Conservation (phyloP, 768 basidiomycete genomes). For the Tricholoma furcatifolium region DNA sequence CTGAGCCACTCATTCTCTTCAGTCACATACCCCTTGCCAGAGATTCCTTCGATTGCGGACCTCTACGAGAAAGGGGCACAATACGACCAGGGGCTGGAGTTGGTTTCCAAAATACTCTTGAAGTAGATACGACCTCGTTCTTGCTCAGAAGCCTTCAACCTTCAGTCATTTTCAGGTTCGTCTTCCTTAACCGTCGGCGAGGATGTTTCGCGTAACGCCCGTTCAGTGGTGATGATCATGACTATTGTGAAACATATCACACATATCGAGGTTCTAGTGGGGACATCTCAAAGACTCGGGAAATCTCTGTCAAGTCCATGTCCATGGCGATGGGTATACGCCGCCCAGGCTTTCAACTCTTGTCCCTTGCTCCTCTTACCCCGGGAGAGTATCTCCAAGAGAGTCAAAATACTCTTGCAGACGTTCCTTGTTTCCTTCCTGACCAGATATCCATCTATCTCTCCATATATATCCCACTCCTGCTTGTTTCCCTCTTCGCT, state of each 20-base stretch:
- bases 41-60: conserved; percentile 72
- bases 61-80: conserved; percentile 68
- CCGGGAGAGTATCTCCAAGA: not conserved
- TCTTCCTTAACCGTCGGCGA: not conserved
- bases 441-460: conserved; percentile 82
- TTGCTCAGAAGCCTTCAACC: conserved; percentile 67
- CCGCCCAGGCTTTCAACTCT: conserved; percentile 85
- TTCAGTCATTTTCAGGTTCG: conserved; percentile 71
- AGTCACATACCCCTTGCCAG: conserved; percentile 89
- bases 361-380: conserved; percentile 59
- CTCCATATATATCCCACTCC: conserved; percentile 66
- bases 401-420: conserved; percentile 36
- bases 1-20: conserved; percentile 65
- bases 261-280: conserved; percentile 16
- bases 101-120: conserved; percentile 87
- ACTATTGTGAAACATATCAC: conserved; percentile 79
- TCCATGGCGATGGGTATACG: conserved; percentile 88
- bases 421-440: conserved; percentile 76
- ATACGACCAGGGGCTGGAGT: conserved; percentile 73
- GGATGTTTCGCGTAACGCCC: not conserved
- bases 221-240: conserved; percentile 88
- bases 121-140: conserved; percentile 60
- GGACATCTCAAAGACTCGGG: conserved; percentile 41
- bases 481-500: conserved; percentile 54
- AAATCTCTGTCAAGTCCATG: conserved; percentile 87